Evolutionary conservation across 179 eudicot species (phyloP).

Genomic region (Silene coronaria): DNA sequence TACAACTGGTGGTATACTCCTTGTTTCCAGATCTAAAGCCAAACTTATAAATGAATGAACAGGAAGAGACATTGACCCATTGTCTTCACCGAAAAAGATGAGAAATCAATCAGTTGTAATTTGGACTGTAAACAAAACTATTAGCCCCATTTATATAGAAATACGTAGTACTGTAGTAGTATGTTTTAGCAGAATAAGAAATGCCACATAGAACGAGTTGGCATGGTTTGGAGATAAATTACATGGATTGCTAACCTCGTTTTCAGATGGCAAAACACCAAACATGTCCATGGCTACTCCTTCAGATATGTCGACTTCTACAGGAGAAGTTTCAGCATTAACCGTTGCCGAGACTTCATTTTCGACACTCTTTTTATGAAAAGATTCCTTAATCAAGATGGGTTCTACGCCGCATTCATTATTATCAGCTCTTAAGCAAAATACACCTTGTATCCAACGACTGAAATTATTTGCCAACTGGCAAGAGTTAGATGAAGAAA

Average conservation of each 20-base stretch:
- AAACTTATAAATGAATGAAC: neutral
- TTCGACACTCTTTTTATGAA: slow-evolving; percentile 13
- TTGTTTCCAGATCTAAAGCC: neutral
- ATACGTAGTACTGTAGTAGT: neutral
- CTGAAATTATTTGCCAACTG: slow-evolving; percentile 34
- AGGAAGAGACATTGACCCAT: neutral
- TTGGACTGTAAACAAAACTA: neutral
- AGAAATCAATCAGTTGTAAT: neutral
- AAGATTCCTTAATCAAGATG: neutral
- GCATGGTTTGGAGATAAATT: neutral
- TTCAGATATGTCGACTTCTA: slow-evolving; percentile 76
- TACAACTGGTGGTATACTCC: too few species aligned
- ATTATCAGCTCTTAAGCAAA: slow-evolving; percentile 24
- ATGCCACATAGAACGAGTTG: neutral
- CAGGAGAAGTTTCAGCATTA: slow-evolving; percentile 29
- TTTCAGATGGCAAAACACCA: slow-evolving; percentile 46
- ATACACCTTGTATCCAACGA: slow-evolving; percentile 96
- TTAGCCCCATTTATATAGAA: too few species aligned
- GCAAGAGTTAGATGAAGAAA: slow-evolving; percentile 7
- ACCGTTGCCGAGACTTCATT: slow-evolving; percentile 21
- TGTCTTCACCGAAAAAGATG: too few species aligned
- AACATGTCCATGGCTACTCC: slow-evolving; percentile 80
- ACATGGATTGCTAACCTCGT: slow-evolving; percentile 47
- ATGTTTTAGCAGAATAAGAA: neutral
- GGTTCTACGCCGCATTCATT: slow-evolving; percentile 25